Evolutionary conservation across 108 stramenopile species (phyloP), one percentile per base, ranked within the genome.

Genomic region (Cyclotella choctawhatcheeana): DNA sequence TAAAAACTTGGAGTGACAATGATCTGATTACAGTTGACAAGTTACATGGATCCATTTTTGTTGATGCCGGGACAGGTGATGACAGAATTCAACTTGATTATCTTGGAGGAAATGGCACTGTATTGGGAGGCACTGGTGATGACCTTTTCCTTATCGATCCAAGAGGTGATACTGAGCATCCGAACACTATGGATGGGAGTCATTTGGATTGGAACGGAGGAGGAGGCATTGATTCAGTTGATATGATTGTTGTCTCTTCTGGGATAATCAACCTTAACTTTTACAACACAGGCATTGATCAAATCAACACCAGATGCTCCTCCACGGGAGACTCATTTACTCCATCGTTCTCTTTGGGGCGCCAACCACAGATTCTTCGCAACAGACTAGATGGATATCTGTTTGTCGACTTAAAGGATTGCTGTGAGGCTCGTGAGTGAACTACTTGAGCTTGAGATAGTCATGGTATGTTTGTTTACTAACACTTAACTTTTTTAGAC

Each of bases 141-240:
- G 77, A 78, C 44, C 48, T 69, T 29, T 64, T 77, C 24, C 22
- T 29, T 29, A 13, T 77, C 63, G 76, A 77, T 64, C 64, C 40
- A 14, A 29, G 34, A 7, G 12, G 5, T 44, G 12, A 5, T 8
- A 3, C n/a, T 3, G 66, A n/a, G n/a, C n/a, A 5, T 34, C 25
- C 17, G 29, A 71, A 71, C 52, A 78, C 71, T 16, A 31, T 78
- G 35, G 77, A 78, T 30, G 62, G 62, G 17, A 55, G 44, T 6
- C 29, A 43, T 18, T 26, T 78, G 18, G 17, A 58, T 13, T 78
- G 77, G 77, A 58, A 62, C 58, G 77, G 77, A 29, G 77, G 77
- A 33, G 0, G 14, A 2, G 69, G 34, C 14, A 33, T 65, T 29
- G 77, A 78, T 61, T 22, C 21, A 5, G 25, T 72, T 8, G 44